A percentile compares a stretch with the other conserved stretches of the same genome.
Evolutionary conservation across 2,329 filamentous ascomycete genomes (phyloP).

Genomic region (Cladosporium austrohemisphaericum): DNA sequence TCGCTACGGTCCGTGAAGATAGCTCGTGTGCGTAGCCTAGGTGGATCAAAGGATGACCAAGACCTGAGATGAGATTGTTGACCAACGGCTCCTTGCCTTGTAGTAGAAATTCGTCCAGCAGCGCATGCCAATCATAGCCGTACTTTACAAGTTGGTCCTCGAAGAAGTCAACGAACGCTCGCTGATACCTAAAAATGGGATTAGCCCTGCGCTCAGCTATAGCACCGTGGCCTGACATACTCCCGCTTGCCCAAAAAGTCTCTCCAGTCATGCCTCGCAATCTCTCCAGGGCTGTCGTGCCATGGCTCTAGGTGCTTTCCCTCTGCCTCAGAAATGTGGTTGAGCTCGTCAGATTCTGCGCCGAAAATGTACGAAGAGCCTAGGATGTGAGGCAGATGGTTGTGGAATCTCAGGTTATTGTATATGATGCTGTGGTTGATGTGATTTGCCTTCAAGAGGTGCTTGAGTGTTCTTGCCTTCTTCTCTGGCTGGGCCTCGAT

Average conservation of each 20-base stretch:
- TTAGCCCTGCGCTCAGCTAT: conserved; percentile 1
- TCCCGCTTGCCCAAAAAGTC: conserved; percentile 73
- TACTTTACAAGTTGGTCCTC: conserved; percentile 79
- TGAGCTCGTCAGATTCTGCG: conserved; percentile 67
- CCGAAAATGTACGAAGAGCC: conserved; percentile 83
- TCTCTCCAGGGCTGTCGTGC: conserved; percentile 78
- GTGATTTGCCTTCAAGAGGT: conserved; percentile 88
- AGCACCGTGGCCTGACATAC: conserved; percentile 38
- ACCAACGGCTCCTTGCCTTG: conserved; percentile 71
- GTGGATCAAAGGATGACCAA: conserved; percentile 90
- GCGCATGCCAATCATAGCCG: conserved; percentile 78
- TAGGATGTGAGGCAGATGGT: conserved; percentile 78
- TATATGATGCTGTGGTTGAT: conserved; percentile 82
- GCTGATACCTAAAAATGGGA: conserved; percentile 61
- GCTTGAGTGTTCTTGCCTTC: conserved; percentile 77
- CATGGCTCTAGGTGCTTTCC: conserved; percentile 71
- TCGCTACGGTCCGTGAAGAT: conserved; percentile 76
- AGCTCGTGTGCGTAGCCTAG: conserved; percentile 92
- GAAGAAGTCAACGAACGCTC: conserved; percentile 91
- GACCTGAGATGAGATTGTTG: conserved; percentile 72
- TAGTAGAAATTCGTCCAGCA: conserved; percentile 74
- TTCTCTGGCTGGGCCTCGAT: conserved; percentile 79
- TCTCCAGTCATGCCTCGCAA: conserved; percentile 79
- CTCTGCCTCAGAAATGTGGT: conserved; percentile 76
- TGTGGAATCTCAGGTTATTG: conserved; percentile 70